Conservation (phyloP, 2,329 filamentous ascomycete genomes). For the Pestalotiopsis fici region DNA sequence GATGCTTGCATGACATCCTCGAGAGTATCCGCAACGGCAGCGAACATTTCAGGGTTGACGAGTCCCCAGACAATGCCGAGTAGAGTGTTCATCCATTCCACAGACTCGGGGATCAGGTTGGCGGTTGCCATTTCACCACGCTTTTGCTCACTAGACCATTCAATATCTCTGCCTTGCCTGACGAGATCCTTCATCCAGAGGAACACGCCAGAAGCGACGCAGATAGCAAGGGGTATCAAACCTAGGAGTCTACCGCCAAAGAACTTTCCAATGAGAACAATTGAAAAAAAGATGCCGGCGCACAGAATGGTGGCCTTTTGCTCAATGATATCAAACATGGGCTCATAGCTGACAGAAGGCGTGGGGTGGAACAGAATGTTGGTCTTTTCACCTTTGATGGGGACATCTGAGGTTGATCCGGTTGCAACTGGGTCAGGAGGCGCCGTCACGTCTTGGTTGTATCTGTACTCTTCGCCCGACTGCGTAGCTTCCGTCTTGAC, state of each 20-base stretch:
- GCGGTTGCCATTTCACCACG: conserved; percentile 83
- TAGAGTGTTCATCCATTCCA: conserved; percentile 94
- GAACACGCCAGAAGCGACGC: conserved; percentile 76
- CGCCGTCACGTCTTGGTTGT: conserved; percentile 85
- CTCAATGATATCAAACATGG: conserved; percentile 79
- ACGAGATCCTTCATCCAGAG: conserved; percentile 90
- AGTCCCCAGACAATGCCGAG: conserved; percentile 85
- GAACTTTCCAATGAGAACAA: conserved; percentile 75
- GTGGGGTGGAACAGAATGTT: conserved; percentile 96
- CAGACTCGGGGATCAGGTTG: conserved; percentile 89
- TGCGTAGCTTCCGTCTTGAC: conserved; percentile 72
- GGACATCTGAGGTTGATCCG: conserved; percentile 87
- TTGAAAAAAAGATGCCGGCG: conserved; percentile 68
- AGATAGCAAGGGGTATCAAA: conserved; percentile 71
- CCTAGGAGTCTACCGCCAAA: conserved; percentile 80
- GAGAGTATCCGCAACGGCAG: conserved; percentile 85
- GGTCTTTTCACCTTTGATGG: conserved; percentile 94
- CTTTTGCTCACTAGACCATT: conserved; percentile 86
- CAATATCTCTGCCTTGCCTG: conserved; percentile 75
- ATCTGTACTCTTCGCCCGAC: conserved; percentile 76
- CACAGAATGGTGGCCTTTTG: conserved; percentile 72
- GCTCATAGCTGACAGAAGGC: conserved; percentile 84
- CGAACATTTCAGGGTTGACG: conserved; percentile 94
- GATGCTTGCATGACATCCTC: conserved; percentile 66
- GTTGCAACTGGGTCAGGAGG: conserved; percentile 84